These are phyloP conservation scores for Fusarium sp. DNA, from an alignment of 2,329 filamentous ascomycete species.

Conservation along the genomic window DNA sequence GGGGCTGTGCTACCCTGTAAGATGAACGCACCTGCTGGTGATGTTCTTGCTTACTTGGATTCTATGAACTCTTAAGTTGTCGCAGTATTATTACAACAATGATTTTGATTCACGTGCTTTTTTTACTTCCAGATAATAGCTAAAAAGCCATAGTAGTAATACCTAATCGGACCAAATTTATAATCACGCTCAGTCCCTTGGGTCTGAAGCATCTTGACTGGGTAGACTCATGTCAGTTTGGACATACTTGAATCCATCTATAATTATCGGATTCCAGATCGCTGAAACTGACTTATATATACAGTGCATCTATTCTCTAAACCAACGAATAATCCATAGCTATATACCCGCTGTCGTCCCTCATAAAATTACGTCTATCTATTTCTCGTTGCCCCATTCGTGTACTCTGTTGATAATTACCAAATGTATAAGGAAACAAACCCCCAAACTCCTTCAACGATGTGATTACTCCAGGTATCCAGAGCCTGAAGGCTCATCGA, in stretches of 20 bases:
- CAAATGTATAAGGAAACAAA: not conserved
- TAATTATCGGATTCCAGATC: accelerated
- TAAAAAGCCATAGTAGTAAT: too few species aligned
- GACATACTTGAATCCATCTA: accelerated
- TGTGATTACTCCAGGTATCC: not conserved
- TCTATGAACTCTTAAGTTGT: not conserved
- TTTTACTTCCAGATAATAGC: too few species aligned
- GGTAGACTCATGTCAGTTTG: accelerated
- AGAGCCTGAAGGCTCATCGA: not conserved
- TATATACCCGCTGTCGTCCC: not conserved
- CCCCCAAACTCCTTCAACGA: not conserved
- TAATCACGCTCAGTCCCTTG: not conserved
- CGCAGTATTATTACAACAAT: not conserved
- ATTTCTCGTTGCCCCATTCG: not conserved
- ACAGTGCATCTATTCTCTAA: not conserved
- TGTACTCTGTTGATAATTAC: too few species aligned
- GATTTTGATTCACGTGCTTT: too few species aligned
- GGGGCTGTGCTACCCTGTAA: not conserved
- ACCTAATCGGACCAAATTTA: too few species aligned
- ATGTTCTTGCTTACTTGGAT: not conserved
- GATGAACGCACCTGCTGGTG: not conserved
- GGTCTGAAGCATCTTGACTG: accelerated
- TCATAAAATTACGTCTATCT: not conserved
- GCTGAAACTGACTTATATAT: not conserved
- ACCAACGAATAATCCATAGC: too few species aligned